phyloP scores from a whole-genome alignment of 2,329 filamentous ascomycete species.

The Xylariaceae sp. region DNA sequence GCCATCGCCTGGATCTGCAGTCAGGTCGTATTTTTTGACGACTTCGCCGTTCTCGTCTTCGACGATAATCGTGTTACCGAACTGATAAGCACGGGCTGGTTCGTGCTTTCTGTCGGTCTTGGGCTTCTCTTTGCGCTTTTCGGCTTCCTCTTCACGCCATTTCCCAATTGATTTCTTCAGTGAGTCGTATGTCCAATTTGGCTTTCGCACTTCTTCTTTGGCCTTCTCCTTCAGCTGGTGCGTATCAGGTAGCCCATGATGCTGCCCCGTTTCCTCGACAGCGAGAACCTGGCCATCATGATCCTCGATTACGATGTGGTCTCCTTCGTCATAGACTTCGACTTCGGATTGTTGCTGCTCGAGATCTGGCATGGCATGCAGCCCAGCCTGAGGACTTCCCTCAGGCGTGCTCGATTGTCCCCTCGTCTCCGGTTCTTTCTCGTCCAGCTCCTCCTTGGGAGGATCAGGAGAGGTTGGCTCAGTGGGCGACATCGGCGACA shows the following conservation, averaged over 20 bases:
- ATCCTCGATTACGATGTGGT: constrained; percentile 75
- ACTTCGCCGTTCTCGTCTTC: constrained; percentile 84
- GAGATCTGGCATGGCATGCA: constrained; percentile 1
- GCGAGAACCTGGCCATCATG: constrained; percentile 78
- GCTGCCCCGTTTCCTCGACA: constrained; percentile 39
- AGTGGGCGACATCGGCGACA: constrained; percentile 17
- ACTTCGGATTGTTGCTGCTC: constrained; percentile 27
- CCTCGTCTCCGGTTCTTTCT: constrained; percentile 18
- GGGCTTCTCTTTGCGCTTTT: constrained; percentile 53
- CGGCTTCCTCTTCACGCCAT: constrained; percentile 52
- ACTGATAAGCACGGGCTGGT: constrained; percentile 77
- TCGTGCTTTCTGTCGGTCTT: constrained; percentile 52
- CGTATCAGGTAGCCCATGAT: constrained; percentile 9
- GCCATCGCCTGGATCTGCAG: constrained; percentile 40
- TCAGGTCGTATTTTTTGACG: constrained; percentile 74
- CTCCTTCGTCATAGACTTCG: constrained; percentile 74
- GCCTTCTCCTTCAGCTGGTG: constrained; percentile 23
- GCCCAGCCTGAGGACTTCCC: constrained; percentile 15
- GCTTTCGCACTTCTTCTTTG: constrained; percentile 27
- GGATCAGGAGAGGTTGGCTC: constrained; percentile 19
- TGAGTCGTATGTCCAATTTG: constrained; percentile 35
- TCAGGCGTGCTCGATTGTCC: constrained; percentile 9
- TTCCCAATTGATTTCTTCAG: constrained; percentile 44
- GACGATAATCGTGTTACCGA: constrained; percentile 81
- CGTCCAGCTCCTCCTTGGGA: constrained; percentile 11